Evolutionary conservation across 352 stramenopile genomes (phyloP).

Genomic region (Salisapilia sapeloensis): DNA sequence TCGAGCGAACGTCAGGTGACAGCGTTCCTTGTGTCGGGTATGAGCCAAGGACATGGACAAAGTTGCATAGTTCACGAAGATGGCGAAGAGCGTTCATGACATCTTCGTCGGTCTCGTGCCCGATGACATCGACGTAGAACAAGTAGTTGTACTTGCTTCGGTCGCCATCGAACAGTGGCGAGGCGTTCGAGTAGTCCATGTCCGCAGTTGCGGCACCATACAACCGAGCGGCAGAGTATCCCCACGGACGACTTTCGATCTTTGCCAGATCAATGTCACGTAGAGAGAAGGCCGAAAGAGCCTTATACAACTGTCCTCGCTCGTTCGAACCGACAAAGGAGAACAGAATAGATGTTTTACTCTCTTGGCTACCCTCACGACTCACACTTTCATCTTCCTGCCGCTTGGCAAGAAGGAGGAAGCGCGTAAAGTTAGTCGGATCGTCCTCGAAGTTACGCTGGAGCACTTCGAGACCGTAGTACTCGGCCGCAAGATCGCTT

Average conservation of each 20-base stretch:
- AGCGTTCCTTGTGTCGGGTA: slow-evolving; percentile 63
- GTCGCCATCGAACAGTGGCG: slow-evolving; percentile 6
- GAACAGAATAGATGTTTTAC: slow-evolving; percentile 66
- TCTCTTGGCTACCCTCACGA: too few relatives aligned
- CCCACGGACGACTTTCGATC: slow-evolving; percentile 36
- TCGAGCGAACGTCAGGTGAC: too few relatives aligned
- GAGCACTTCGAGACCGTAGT: slow-evolving; percentile 87
- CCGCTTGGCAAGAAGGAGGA: slow-evolving; percentile 70
- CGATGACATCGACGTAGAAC: slow-evolving; percentile 61
- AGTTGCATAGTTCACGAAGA: slow-evolving; percentile 66
- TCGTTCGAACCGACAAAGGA: slow-evolving; percentile 47
- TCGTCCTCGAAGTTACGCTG: slow-evolving; percentile 81
- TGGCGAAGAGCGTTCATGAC: slow-evolving; percentile 61
- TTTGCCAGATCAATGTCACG: slow-evolving; percentile 49
- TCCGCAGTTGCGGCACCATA: slow-evolving; percentile 9
- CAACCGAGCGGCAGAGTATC: slow-evolving; percentile 20
- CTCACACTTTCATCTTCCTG: too few relatives aligned
- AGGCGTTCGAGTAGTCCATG: slow-evolving; percentile 4
- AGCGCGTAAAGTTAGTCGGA: slow-evolving; percentile 90
- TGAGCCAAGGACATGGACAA: slow-evolving; percentile 71
- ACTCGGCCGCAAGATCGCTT: slow-evolving; percentile 88
- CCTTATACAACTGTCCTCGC: slow-evolving; percentile 41
- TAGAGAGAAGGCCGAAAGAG: slow-evolving; percentile 38
- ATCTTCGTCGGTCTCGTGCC: slow-evolving; percentile 37
- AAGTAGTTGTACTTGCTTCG: slow-evolving; percentile 59